phyloP scores from a whole-genome alignment of 2,329 filamentous ascomycete genomes.

The Tolypocladium paradoxum region DNA sequence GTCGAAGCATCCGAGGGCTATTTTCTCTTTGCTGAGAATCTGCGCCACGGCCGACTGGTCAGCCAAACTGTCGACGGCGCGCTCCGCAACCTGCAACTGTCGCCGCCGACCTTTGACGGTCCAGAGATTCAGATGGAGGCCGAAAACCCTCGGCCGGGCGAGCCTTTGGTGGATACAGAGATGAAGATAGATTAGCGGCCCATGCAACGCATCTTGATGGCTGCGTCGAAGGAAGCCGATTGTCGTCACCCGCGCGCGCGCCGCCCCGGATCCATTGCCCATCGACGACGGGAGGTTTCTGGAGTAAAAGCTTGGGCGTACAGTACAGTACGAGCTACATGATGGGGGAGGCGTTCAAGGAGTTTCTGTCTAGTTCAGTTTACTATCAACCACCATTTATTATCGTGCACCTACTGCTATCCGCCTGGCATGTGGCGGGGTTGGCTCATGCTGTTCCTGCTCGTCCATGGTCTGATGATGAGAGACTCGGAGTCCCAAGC shows the following conservation, averaged over 20 bases:
- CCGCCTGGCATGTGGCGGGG: not conserved
- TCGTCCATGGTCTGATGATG: no score
- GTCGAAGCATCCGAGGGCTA: constrained; percentile 54
- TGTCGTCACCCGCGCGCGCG: not conserved
- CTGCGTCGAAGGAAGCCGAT: not conserved
- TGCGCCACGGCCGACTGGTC: constrained; percentile 52
- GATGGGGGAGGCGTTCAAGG: not conserved
- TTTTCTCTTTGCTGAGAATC: constrained; percentile 52
- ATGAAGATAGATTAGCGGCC: constrained; percentile 18
- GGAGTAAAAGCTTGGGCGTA: not conserved
- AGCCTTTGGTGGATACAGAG: constrained; percentile 14
- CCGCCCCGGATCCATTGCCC: not conserved
- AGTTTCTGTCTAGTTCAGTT: not conserved
- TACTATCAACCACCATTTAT: not conserved
- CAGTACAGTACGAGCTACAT: not conserved
- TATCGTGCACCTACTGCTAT: not conserved
- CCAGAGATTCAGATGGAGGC: constrained; percentile 36
- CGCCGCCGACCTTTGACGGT: constrained; percentile 48
- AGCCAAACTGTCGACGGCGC: constrained; percentile 43
- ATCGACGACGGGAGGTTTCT: not conserved
- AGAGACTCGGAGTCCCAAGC: no score
- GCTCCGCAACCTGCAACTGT: constrained; percentile 45
- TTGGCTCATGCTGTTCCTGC: no score
- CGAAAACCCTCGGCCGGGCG: constrained; percentile 27
- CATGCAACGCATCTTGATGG: not conserved